These are phyloP conservation scores for Solanum pennellii DNA, from an alignment of 257 asterid species.

Conservation along the genomic window DNA sequence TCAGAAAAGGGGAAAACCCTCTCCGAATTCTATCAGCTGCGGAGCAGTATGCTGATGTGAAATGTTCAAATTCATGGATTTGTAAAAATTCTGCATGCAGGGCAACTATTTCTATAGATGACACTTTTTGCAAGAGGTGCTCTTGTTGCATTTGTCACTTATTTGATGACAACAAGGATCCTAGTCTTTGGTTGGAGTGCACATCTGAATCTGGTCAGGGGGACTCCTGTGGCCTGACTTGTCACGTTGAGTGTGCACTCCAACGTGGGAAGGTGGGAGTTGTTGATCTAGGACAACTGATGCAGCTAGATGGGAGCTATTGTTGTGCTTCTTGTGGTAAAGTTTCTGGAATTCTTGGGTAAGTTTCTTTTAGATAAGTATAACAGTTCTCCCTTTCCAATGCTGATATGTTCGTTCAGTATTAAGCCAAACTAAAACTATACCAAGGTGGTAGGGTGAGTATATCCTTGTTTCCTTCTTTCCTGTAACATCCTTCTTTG, in stretches of 20 bases:
- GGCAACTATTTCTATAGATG: conserved; percentile 56
- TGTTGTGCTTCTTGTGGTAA: conserved; percentile 89
- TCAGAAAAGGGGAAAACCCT: conserved; percentile 56
- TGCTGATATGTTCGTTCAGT: not conserved
- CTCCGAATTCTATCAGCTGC: conserved; percentile 45
- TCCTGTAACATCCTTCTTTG: not conserved
- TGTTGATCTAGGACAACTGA: conserved; percentile 62
- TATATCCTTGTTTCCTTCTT: not conserved
- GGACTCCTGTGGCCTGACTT: conserved; percentile 72
- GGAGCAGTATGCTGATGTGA: conserved; percentile 37
- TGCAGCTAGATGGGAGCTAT: conserved; percentile 87
- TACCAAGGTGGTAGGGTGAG: not conserved
- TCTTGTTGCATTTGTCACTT: conserved; percentile 82
- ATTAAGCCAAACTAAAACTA: not conserved
- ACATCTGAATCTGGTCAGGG: conserved; percentile 56
- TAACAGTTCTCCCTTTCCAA: not conserved
- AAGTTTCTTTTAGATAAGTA: conserved; percentile 7
- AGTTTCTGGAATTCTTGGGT: conserved; percentile 87
- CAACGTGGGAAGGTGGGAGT: conserved; percentile 77
- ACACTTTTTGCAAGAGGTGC: conserved; percentile 81
- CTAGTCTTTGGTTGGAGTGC: conserved; percentile 88
- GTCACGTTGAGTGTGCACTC: conserved; percentile 82
- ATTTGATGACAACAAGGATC: conserved; percentile 89
- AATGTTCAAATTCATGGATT: conserved; percentile 45
- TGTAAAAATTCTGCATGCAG: conserved; percentile 81